These are phyloP conservation scores for Rhynchosporium secalis DNA, from an alignment of 2,329 filamentous ascomycete species.

Conservation along the genomic window DNA sequence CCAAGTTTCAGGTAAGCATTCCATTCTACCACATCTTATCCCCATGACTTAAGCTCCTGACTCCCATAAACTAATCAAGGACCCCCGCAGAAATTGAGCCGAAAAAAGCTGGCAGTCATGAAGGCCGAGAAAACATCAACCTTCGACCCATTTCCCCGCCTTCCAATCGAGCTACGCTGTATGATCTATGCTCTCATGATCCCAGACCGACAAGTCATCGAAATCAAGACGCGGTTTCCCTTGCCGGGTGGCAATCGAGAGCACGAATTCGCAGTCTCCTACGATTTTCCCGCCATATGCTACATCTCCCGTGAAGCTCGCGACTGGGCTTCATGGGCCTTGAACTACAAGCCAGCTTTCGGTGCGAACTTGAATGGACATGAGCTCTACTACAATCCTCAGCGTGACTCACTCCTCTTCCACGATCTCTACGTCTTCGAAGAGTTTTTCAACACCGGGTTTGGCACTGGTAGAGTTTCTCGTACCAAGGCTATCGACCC, in stretches of 20 bases:
- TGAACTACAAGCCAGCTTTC: slow-evolving; percentile 1
- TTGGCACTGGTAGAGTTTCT: not conserved
- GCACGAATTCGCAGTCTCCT: not conserved
- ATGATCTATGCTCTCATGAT: slow-evolving; percentile 9
- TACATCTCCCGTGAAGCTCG: slow-evolving; percentile 5
- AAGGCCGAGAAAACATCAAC: not conserved
- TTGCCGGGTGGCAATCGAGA: not conserved
- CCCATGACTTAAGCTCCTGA: no score
- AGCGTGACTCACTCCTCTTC: slow-evolving; percentile 1
- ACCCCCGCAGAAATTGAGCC: not conserved
- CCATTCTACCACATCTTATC: not conserved
- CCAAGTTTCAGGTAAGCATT: not conserved
- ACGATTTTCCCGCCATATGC: not conserved
- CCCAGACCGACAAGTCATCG: slow-evolving; percentile 3
- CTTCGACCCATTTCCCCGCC: not conserved
- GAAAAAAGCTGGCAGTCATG: not conserved
- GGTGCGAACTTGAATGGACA: not conserved
- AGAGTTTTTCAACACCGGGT: not conserved
- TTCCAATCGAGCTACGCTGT: not conserved
- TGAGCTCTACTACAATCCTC: not conserved
- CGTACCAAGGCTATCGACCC: not conserved
- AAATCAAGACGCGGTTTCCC: not conserved
- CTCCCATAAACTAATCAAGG: not conserved
- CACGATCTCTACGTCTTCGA: not conserved
- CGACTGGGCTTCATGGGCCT: not conserved